These are phyloP conservation scores for Chalciporus chontae DNA, from an alignment of 768 basidiomycete genomes.

Conservation along the genomic window DNA sequence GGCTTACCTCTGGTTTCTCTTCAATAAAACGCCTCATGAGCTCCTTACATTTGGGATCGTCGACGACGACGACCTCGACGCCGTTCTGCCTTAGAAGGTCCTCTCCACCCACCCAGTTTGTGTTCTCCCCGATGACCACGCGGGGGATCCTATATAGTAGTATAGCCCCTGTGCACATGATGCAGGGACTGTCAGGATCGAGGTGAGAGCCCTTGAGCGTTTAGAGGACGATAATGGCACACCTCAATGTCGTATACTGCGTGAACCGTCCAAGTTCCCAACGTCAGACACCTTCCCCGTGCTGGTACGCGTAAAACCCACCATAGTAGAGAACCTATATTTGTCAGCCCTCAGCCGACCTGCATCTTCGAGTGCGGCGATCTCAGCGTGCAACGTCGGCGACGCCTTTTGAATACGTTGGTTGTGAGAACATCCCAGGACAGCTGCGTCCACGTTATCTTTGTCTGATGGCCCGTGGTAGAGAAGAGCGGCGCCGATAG, in stretches of 20 bases:
- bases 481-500: slow-evolving; percentile 55
- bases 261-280: neutral
- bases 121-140: slow-evolving; percentile 64
- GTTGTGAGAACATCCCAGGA: slow-evolving; percentile 45
- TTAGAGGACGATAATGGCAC: neutral
- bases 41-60: slow-evolving; percentile 48
- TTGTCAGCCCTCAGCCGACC: slow-evolving; percentile 44
- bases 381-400: slow-evolving; percentile 46
- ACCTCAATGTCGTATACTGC: slow-evolving; percentile 41
- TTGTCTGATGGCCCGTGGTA: slow-evolving; percentile 18
- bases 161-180: slow-evolving; percentile 64
- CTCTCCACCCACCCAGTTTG: slow-evolving; percentile 52
- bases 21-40: slow-evolving; percentile 56
- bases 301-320: slow-evolving; percentile 20
- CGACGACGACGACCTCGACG: slow-evolving; percentile 49
- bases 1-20: slow-evolving; percentile 49
- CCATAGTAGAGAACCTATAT: slow-evolving; percentile 50
- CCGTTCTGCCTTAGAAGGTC: slow-evolving; percentile 48
- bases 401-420: slow-evolving; percentile 41
- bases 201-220: neutral
- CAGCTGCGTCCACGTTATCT: slow-evolving; percentile 6
- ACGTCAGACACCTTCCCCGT: no score
- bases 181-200: slow-evolving; percentile 46
- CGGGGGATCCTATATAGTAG: slow-evolving; percentile 62
- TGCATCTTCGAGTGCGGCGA: slow-evolving; percentile 48